These are phyloP conservation scores for Tolypocladium inflatum DNA, from an alignment of 2,329 filamentous ascomycete species.

Conservation along the genomic window DNA sequence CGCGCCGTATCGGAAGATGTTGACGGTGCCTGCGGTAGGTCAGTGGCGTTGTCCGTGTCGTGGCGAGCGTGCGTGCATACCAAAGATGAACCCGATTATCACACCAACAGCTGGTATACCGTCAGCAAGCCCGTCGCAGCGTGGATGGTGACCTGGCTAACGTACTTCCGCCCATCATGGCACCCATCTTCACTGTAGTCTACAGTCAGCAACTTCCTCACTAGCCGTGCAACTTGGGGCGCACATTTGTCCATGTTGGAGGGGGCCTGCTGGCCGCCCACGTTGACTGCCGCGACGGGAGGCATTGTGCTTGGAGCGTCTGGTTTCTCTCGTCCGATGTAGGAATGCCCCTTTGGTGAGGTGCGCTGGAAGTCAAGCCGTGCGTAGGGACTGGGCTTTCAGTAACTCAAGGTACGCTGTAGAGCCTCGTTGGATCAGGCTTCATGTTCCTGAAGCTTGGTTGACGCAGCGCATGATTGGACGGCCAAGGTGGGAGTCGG, in stretches of 20 bases:
- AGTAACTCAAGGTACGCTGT: too few relatives aligned
- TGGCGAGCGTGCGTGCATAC: constrained; percentile 35
- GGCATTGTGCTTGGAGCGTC: constrained; percentile 22
- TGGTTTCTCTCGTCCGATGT: background rate
- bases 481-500: constrained; percentile 9
- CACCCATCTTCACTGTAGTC: constrained; percentile 69
- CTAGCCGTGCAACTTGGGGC: constrained; percentile 5
- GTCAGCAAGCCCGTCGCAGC: constrained; percentile 18
- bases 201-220: constrained; percentile 3
- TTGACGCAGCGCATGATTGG: constrained; percentile 15
- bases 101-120: constrained; percentile 67
- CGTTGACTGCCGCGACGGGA: constrained; percentile 28
- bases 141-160: constrained; percentile 14
- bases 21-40: constrained; percentile 61
- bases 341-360: background rate
- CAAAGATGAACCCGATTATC: constrained; percentile 97
- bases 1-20: constrained; percentile 90
- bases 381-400: background rate
- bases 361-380: background rate
- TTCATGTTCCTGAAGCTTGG: background rate
- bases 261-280: constrained; percentile 33
- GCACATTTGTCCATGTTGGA: constrained; percentile 48
- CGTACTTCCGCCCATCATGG: constrained; percentile 97
- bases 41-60: constrained; percentile 1
- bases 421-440: background rate